These are phyloP conservation scores for Leccinum aurantiacum DNA, from an alignment of 768 basidiomycete genomes.

Conservation along the genomic window DNA sequence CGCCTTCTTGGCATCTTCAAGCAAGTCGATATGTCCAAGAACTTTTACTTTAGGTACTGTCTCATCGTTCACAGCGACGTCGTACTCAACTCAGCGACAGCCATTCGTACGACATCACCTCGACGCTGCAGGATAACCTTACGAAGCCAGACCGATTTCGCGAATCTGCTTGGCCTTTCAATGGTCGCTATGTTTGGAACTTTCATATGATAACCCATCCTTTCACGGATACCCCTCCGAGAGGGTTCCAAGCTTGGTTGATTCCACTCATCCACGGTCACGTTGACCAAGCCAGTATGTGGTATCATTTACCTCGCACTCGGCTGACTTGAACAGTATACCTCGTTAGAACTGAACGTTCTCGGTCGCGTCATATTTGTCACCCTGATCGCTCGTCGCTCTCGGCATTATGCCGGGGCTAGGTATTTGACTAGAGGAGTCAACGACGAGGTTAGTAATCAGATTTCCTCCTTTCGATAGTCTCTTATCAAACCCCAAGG, in stretches of 20 bases:
- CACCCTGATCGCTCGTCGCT: conserved; percentile 92
- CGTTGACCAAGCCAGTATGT: conserved; percentile 96
- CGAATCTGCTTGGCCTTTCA: conserved; percentile 61
- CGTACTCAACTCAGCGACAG: conserved; percentile 38
- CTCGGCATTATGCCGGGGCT: conserved; percentile 93
- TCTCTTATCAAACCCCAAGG: conserved; percentile 46
- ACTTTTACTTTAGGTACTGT: conserved; percentile 92
- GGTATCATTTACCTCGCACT: not conserved
- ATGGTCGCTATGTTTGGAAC: conserved; percentile 94
- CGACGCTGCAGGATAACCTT: conserved; percentile 91
- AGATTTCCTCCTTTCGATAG: not conserved
- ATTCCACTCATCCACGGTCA: conserved; percentile 93
- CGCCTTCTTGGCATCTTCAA: conserved; percentile 89
- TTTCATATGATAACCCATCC: conserved; percentile 77
- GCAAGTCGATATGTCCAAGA: conserved; percentile 97
- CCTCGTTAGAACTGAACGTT: conserved; percentile 74
- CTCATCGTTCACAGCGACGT: not conserved
- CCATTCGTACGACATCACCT: conserved; percentile 95
- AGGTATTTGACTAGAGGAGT: conserved; percentile 93
- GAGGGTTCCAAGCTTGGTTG: conserved; percentile 74
- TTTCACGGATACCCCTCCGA: conserved; percentile 46
- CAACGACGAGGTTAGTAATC: conserved; percentile 71
- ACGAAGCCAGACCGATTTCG: conserved; percentile 52
- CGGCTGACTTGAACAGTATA: not conserved
- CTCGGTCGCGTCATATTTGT: conserved; percentile 89